Evolutionary conservation across 2,329 filamentous ascomycete genomes (phyloP), one percentile per base, ranked within the genome.

Genomic region (Nemania bipapillata): DNA sequence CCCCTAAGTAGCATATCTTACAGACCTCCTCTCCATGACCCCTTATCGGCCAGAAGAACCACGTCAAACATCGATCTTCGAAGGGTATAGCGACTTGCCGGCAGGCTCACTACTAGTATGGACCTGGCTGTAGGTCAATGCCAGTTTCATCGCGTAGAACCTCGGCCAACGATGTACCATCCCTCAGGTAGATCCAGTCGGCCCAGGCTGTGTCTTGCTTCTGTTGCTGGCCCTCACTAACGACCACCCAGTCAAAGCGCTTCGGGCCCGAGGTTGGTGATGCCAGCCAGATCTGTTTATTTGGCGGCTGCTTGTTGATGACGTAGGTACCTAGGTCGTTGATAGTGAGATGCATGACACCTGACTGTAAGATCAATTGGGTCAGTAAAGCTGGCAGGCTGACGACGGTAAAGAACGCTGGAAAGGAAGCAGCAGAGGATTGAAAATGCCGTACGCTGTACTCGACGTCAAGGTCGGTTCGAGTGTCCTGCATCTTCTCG

Each of bases 281-380:
- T 42, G 93, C 96, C 53, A 98, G 89, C 96, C 96, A 99, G 78
- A 99, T 97, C 79, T 92, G 96, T 85, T 94, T 96, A 85, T 97
- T 98, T 22, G 95, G 94, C 0, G 96, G 96, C 81, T 99, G 96
- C 82, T 99, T 99, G 87, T 99, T 99, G 82, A 99, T 87, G 68
- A 99, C 92, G 79, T 96, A 99, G 32, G 89, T 95, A 70, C 94
- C 94, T 58, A 89, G 84, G 12, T 86, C 83, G 1, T 89, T 88
- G 74, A 92, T 88, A 6, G 83, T 85, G 76, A 98, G 85, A 71
- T 90, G 94, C 74, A 98, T 86, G 64, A 98, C 94, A 63, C 96
- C 95, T 62, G 93, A 88, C 94, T 97, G 75, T 53, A 26, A 45
- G 40, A 37, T 32, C 54, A 40, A 28, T 17, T 37, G 7, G 8